A percentile compares a stretch with the other conserved stretches of the same genome.
phyloP scores from a whole-genome alignment of 2,329 filamentous ascomycete species.

The Rhytidhysteron rufulum region DNA sequence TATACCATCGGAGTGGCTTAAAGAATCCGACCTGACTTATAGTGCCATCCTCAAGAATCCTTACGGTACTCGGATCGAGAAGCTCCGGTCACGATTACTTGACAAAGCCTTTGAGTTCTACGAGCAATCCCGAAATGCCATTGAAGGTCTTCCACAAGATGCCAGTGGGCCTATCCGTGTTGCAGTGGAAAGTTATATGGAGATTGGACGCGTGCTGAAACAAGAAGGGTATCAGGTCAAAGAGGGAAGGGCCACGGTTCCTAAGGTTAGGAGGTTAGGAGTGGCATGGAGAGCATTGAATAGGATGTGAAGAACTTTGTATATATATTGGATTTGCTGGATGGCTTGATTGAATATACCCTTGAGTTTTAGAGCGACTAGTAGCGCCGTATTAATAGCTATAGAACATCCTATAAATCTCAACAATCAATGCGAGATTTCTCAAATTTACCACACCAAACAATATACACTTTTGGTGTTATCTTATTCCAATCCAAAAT shows the following conservation, averaged over 20 bases:
- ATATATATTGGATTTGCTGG: too few species aligned
- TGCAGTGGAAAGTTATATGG: slow-evolving; percentile 72
- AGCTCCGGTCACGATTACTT: slow-evolving; percentile 53
- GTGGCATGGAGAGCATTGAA: slow-evolving; percentile 58
- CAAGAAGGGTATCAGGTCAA: slow-evolving; percentile 43
- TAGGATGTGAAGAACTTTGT: too few species aligned
- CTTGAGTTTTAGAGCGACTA: too few species aligned
- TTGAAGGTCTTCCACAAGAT: slow-evolving; percentile 58
- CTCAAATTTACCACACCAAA: too few species aligned
- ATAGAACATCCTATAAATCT: too few species aligned
- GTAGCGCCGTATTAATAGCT: too few species aligned
- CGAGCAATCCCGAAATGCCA: slow-evolving; percentile 49
- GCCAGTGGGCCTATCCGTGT: slow-evolving; percentile 63
- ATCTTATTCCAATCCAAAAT: background rate
- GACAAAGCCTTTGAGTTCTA: slow-evolving; percentile 61
- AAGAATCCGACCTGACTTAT: slow-evolving; percentile 52
- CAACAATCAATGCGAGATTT: too few species aligned
- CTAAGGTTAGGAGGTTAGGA: slow-evolving; percentile 46
- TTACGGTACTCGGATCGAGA: slow-evolving; percentile 44
- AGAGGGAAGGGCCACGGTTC: slow-evolving; percentile 45
- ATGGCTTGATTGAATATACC: too few species aligned
- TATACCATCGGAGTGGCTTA: slow-evolving; percentile 62
- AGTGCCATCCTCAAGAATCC: slow-evolving; percentile 54
- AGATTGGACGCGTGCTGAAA: slow-evolving; percentile 63
- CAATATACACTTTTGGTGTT: too few species aligned